A percentile compares a stretch with the other conserved stretches of the same genome.
These are phyloP conservation scores for Malbranchea cinnamomea DNA, from an alignment of 2,329 filamentous ascomycete species.

Conservation along the genomic window DNA sequence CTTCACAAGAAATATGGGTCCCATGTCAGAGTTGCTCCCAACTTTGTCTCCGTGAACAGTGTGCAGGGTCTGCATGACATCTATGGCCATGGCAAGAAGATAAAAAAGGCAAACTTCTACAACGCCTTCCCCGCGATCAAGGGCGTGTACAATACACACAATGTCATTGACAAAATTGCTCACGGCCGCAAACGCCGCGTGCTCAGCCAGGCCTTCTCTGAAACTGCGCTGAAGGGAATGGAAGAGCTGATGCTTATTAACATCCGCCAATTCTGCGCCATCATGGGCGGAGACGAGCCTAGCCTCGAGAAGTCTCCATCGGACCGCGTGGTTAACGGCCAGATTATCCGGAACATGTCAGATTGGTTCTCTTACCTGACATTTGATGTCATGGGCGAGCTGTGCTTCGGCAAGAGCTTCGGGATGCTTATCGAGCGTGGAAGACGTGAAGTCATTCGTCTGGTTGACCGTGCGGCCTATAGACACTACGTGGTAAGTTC, in stretches of 20 bases:
- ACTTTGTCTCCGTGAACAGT: constrained; percentile 64
- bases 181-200: constrained; percentile 15
- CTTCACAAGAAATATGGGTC: constrained; percentile 20
- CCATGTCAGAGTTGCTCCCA: constrained; percentile 61
- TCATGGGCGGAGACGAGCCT: constrained; percentile 8
- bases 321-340: constrained; percentile 5
- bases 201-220: constrained; percentile 18
- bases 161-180: constrained; percentile 11
- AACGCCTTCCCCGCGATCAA: constrained; percentile 27
- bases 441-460: constrained; percentile 48
- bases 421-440: constrained; percentile 29
- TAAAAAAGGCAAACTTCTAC: constrained; percentile 17
- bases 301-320: constrained; percentile 12
- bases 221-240: constrained; percentile 13
- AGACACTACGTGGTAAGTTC: constrained; percentile 28
- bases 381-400: constrained; percentile 24
- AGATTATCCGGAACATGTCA: constrained; percentile 13
- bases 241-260: constrained; percentile 11
- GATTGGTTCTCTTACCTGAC: constrained; percentile 18
- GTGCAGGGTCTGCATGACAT: constrained; percentile 52
- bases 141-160: constrained; percentile 12
- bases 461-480: constrained; percentile 54
- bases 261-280: constrained; percentile 9
- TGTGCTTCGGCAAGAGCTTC: constrained; percentile 22
- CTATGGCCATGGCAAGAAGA: constrained; percentile 14